Evolutionary conservation across 495 filamentous ascomycete species (phyloP), one percentile per base, ranked within the genome.

Genomic region (Talaromyces borbonicus): DNA sequence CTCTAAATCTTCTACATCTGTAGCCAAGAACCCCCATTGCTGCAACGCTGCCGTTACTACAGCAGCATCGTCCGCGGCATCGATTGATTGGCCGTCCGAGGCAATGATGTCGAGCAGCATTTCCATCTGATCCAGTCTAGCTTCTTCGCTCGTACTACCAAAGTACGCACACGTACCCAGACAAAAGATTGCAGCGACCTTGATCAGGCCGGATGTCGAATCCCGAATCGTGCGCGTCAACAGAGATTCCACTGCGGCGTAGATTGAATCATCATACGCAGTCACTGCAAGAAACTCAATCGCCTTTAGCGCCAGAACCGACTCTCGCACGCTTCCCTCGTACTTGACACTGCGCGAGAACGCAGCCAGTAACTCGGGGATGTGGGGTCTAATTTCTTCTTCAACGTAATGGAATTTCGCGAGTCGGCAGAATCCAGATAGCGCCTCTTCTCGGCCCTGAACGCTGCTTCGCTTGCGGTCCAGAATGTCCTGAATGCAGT

Each of bases 11-110:
- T 95, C 87, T 26, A 94, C 61, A 33, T 84, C 78, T 8, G 85
- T 93, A 8, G 83, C 85, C 8, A 95, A 72, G 52, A 88, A 86
- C 8, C 87, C 90, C 89, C 89, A 96, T 51, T 85, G 83, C 53
- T 87, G 79, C 4, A 93, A 72, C 2, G 90, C 89, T 0, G 90
- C 87, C 2, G 78, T 73, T 12, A 98, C 90, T n/a, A 89, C 79
- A 8, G 67, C 72, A 1, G 74, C 76, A 50, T 79, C 83, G 52
- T 96, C 90, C 8, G 68, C 66, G 5, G 90, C 90, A 7, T 75
- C 78, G 20, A 94, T 74, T 0, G 71, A 75, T 30, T 80, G 68
- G 1, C 92, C 92, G 50, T 98, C 90, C 15, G 83, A 89, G 36
- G 87, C 80, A 37, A 92, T 68, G 27, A 96, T 88, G 49, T 94